phyloP scores from a whole-genome alignment of 371 early-diverging fungal genomes.

The Actinomortierella wolfii region DNA sequence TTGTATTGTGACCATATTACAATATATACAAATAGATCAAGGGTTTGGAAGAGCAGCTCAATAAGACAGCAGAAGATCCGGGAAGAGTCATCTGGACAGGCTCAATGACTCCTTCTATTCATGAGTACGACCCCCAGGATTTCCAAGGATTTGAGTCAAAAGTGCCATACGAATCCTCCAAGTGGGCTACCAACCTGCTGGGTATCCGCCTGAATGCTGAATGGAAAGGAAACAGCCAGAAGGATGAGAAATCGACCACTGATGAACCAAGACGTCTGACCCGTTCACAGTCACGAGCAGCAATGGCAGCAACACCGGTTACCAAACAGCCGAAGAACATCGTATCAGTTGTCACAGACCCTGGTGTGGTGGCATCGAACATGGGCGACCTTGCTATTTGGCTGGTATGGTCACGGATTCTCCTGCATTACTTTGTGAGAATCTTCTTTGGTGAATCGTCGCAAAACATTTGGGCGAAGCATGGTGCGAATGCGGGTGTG shows the following conservation, averaged over 20 bases:
- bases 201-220: conserved; percentile 57
- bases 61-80: conserved; percentile 53
- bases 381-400: conserved; percentile 61
- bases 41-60: conserved; percentile 57
- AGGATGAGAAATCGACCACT: background rate
- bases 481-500: conserved; percentile 58
- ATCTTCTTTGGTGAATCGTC: conserved; percentile 51
- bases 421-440: conserved; percentile 56
- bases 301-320: background rate
- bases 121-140: conserved; percentile 60
- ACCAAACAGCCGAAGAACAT: conserved; percentile 27
- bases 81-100: conserved; percentile 83
- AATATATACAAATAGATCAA: conserved; percentile 55
- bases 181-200: conserved; percentile 73
- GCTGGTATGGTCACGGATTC: conserved; percentile 47
- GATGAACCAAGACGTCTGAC: background rate
- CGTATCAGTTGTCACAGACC: conserved; percentile 64
- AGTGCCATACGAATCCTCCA: conserved; percentile 80
- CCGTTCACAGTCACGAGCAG: background rate
- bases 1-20: conserved; percentile 1
- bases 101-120: conserved; percentile 65
- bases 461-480: conserved; percentile 64
- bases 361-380: conserved; percentile 73
- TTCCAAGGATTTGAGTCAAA: conserved; percentile 73
- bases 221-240: conserved; percentile 42